phyloP scores from a whole-genome alignment of 2,329 filamentous ascomycete genomes.

The Penicillium sp. region DNA sequence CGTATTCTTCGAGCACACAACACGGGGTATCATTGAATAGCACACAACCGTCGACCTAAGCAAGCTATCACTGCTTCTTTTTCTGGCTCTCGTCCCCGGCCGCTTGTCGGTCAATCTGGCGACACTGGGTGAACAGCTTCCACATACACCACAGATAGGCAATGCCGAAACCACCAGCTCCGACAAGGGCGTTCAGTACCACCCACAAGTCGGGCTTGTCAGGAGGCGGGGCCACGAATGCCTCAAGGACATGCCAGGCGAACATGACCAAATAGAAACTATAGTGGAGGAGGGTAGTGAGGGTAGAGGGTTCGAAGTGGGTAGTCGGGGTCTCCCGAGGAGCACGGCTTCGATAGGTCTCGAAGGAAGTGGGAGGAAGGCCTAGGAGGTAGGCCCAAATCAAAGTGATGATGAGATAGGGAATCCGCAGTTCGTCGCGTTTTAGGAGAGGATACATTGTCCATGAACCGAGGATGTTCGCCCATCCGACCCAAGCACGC shows the following conservation, averaged over 20 bases:
- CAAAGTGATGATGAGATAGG: constrained; percentile 80
- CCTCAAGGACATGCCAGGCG: constrained; percentile 77
- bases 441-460: constrained; percentile 90
- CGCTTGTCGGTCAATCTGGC: constrained; percentile 25
- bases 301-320: constrained; percentile 51
- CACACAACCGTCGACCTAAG: constrained; percentile 7
- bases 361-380: constrained; percentile 74
- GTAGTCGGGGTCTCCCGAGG: constrained; percentile 35
- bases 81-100: constrained; percentile 31
- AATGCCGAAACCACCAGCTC: constrained; percentile 78
- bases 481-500: constrained; percentile 92
- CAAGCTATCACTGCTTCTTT: constrained; percentile 34
- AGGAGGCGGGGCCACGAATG: constrained; percentile 65
- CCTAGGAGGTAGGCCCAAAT: constrained; percentile 92
- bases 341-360: constrained; percentile 62
- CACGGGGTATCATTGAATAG: constrained; percentile 32
- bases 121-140: constrained; percentile 51
- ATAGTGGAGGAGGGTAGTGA: constrained; percentile 71
- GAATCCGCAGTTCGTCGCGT: constrained; percentile 78
- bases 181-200: constrained; percentile 83
- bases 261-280: constrained; percentile 76
- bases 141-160: constrained; percentile 92
- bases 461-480: constrained; percentile 85
- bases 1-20: constrained; percentile 5
- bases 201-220: constrained; percentile 93